Evolutionary conservation across 441 rosid genomes (phyloP).

Genomic region (Biscutella auriculata): DNA sequence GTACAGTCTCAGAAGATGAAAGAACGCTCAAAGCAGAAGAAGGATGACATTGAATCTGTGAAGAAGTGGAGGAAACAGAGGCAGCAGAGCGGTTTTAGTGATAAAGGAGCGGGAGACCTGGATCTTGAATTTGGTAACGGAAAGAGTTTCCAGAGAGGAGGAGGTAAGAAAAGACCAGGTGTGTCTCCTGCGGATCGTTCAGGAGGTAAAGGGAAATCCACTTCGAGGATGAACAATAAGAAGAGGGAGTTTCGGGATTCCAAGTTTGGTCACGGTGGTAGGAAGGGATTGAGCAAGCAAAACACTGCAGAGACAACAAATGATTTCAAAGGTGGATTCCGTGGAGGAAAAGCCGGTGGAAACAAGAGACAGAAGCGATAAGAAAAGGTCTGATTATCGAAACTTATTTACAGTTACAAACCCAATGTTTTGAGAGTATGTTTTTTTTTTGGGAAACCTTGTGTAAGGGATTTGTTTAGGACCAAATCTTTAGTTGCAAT

Average conservation of each 20-base stretch:
- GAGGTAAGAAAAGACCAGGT: conserved; percentile 51
- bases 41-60: conserved; percentile 62
- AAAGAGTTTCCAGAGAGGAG: conserved; percentile 40
- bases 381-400: conserved; percentile 5
- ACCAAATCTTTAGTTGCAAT: too few species aligned
- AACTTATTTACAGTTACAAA: not conserved
- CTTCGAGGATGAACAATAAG: conserved; percentile 29
- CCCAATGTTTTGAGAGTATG: too few species aligned
- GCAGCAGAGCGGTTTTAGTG: conserved; percentile 66
- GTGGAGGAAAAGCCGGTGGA: conserved; percentile 29
- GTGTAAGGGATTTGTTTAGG: too few species aligned
- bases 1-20: conserved; percentile 74
- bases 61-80: conserved; percentile 94
- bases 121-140: conserved; percentile 53
- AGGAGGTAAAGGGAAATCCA: conserved; percentile 52
- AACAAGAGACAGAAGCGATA: conserved; percentile 62
- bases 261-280: conserved; percentile 73
- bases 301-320: conserved; percentile 59
- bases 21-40: conserved; percentile 65
- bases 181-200: conserved; percentile 68
- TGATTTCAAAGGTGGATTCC: conserved; percentile 31
- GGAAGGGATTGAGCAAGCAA: conserved; percentile 64
- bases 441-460: too few species aligned
- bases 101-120: conserved; percentile 28
- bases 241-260: conserved; percentile 48